Base-by-base conservation (phyloP, 768 basidiomycete genomes). In the Ramaria rubella region DNA sequence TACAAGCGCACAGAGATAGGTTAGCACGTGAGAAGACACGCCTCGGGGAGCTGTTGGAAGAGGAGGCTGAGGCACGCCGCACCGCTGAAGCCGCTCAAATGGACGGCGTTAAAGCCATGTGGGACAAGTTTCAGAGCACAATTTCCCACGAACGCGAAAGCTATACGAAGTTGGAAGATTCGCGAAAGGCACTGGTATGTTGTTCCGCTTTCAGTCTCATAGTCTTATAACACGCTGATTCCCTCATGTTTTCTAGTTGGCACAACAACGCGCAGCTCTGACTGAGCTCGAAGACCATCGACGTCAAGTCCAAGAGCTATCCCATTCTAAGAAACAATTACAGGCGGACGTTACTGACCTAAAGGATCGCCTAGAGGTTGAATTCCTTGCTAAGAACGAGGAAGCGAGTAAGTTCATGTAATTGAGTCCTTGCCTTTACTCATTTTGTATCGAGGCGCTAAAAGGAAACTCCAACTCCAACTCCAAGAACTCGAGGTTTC, bases 401-500 rank as follows among this genome's bases (percentile, higher is more conserved):
- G 78, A 79, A 48, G 70, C 75, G 15, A 77, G 87, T 87, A 63
- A 8, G 74, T 64, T 23, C 7, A n/a, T 34, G 24, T 48, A 36
- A 23, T 42, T 52, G 3, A 34, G 30, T 40, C 31, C 9, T 2
- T n/a, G 9, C 26, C 29, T 27, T 2, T 26, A 30, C 2, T 33
- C 19, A n/a, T 31, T 27, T 23, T 17, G 23, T 49, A 55, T 43
- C 17, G 55, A 87, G 86, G 77, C 61, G 72, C 77, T 5, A 82
- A 80, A 61, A 76, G 83, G 30, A 76, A 84, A 53, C 70, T 87
- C 6, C 81, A 83, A 55, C 72, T 74, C 48, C 75, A 77, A 44
- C 66, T 83, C 30, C 83, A 86, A 64, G 85, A 88, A 31, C 75
- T 85, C 3, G 81, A 87, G 60, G 73, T 85, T 52, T 74, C 77